Percentiles rank a stretch among this genome's conserved stretches.
Evolutionary conservation across 163 green algal species (phyloP).

Genomic region (Botryococcus braunii): DNA sequence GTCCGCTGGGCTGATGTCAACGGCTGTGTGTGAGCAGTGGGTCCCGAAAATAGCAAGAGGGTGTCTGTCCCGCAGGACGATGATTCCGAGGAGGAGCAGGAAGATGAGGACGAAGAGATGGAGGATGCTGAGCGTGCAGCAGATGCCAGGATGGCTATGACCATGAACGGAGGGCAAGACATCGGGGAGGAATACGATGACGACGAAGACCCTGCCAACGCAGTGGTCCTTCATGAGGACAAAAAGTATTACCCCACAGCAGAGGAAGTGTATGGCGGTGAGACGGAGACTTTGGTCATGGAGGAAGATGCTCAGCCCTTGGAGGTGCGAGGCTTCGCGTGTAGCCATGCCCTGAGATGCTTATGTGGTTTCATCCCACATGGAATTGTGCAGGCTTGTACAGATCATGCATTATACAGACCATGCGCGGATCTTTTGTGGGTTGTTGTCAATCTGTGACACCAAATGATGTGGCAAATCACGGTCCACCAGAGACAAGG

Average conservation of each 20-base stretch:
- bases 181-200: constrained; percentile 45
- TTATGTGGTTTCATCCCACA: too few relatives aligned
- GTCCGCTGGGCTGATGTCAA: too few relatives aligned
- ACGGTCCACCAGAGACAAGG: too few relatives aligned
- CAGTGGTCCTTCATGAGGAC: constrained; percentile 94
- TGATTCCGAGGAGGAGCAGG: constrained; percentile 42
- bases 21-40: too few relatives aligned
- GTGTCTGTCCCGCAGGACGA: too few relatives aligned
- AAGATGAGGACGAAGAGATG: constrained; percentile 35
- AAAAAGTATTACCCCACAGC: constrained; percentile 99
- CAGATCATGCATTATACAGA: too few relatives aligned
- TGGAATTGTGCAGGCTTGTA: too few relatives aligned
- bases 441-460: too few relatives aligned
- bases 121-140: constrained; percentile 48
- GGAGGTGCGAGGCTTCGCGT: constrained; percentile 40
- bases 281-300: constrained; percentile 93
- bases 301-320: constrained; percentile 96
- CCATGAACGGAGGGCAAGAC: constrained; percentile 46
- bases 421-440: too few relatives aligned
- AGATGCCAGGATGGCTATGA: constrained; percentile 28
- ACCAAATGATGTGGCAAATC: too few relatives aligned
- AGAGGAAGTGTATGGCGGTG: constrained; percentile 83
- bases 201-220: constrained; percentile 22
- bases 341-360: neutral
- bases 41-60: too few relatives aligned